Evolutionary conservation across 371 early-diverging fungal genomes (phyloP).

Genomic region (Dichotomocladium elegans): DNA sequence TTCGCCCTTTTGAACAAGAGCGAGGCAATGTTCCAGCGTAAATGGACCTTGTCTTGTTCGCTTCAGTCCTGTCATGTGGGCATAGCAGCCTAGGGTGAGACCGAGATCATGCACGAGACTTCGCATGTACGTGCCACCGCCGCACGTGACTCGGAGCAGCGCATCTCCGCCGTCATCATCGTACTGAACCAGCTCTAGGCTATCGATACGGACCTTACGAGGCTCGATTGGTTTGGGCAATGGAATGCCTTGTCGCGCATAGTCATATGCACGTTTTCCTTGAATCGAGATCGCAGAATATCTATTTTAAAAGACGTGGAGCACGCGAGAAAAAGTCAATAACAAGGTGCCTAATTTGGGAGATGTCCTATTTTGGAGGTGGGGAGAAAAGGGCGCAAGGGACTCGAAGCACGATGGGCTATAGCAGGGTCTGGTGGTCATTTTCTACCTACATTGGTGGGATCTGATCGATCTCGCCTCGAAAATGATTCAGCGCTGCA

Average conservation of each 20-base stretch:
- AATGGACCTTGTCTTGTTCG: constrained; percentile 39
- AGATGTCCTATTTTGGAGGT: too few relatives aligned
- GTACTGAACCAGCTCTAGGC: constrained; percentile 20
- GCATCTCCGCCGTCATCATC: constrained; percentile 4
- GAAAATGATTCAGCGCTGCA: constrained; percentile 24
- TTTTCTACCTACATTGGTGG: constrained; percentile 44
- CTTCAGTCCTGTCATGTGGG: constrained; percentile 40
- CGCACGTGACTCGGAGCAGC: constrained; percentile 27
- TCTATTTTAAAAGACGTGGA: constrained; percentile 10
- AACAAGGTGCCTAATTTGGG: background rate
- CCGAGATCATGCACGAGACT: constrained; percentile 47
- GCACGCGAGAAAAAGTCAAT: background rate
- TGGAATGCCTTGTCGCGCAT: constrained; percentile 34
- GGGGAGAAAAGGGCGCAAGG: too few relatives aligned
- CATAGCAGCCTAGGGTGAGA: constrained; percentile 27
- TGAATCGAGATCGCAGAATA: constrained; percentile 46
- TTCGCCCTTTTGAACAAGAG: constrained; percentile 3
- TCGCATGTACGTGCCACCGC: constrained; percentile 51
- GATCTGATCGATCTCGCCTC: constrained; percentile 34
- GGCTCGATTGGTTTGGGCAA: constrained; percentile 33
- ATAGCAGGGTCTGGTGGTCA: too few relatives aligned
- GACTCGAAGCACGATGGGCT: too few relatives aligned
- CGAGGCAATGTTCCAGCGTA: constrained; percentile 11
- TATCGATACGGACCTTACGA: constrained; percentile 24
- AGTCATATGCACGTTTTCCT: constrained; percentile 48